Conservation (phyloP, 129 eudicot species). For the Artemisia annua region DNA sequence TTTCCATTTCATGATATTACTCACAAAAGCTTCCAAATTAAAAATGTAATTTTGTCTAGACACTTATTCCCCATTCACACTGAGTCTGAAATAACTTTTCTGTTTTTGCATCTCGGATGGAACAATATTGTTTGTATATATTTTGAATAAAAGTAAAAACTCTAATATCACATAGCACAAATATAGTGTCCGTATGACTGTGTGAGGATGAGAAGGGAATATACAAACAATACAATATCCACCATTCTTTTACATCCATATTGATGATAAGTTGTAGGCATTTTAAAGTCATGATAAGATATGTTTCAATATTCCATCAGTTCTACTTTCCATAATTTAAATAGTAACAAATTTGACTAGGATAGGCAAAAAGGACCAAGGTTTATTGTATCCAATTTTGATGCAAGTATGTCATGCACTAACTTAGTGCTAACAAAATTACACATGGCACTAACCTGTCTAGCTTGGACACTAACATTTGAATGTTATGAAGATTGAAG, state of each 20-base stretch:
- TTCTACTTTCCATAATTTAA: conserved; percentile 34
- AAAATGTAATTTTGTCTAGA: too few relatives aligned
- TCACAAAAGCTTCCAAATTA: too few relatives aligned
- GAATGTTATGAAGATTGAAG: too few relatives aligned
- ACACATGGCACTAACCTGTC: conserved; percentile 14
- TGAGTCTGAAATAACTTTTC: not conserved
- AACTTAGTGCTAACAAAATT: conserved; percentile 23
- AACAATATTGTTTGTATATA: conserved; percentile 6
- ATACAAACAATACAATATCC: conserved; percentile 18
- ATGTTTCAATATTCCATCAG: conserved; percentile 32
- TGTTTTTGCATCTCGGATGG: conserved; percentile 7
- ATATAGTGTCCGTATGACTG: not conserved
- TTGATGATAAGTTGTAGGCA: conserved; percentile 30
- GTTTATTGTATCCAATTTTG: conserved; percentile 15
- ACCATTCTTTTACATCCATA: conserved; percentile 29
- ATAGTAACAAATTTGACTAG: conserved; percentile 22
- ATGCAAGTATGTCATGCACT: conserved; percentile 31
- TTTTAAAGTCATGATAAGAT: conserved; percentile 41
- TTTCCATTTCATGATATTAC: not conserved
- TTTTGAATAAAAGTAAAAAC: conserved; percentile 4
- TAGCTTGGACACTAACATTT: not conserved
- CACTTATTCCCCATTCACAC: not conserved
- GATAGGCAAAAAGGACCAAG: conserved; percentile 16
- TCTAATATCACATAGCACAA: not conserved
- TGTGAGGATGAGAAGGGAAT: too few relatives aligned